Base-by-base conservation (phyloP, 805 yeast species). In the Isabelozyma heimii region DNA sequence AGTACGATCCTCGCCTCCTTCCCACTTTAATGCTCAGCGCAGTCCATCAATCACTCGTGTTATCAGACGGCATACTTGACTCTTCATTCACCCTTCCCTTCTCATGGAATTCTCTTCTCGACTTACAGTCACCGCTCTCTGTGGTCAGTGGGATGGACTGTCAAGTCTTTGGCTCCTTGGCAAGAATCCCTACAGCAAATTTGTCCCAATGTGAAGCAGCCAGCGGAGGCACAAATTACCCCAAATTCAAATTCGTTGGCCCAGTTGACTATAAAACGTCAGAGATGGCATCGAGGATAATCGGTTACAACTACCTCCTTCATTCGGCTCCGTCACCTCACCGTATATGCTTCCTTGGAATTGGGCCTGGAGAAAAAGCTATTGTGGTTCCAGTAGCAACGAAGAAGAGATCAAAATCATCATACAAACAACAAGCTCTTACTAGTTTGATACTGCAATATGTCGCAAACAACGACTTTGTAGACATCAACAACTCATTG, bases 281-380 rank as follows among this genome's bases (percentile, higher is more conserved):
- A 5, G 63, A 54, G 28, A 66, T 61, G 10, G 69, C 70, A 0
- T 56, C 77, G 33, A 47, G 57, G 4, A 50, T 65, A 2, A 49
- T 66, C 46, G 77, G 77, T 0, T 67, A 67, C 0, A 58, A 61
- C 15, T 73, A 69, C 51, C 49, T 76, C 14, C 52, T 61, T 17
- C 57, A 62, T 45, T 15, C 54, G 1, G 63, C 68, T 26, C 64
- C 72, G 0, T 52, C 38, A 2, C 67, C 80, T 1, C 50, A 62
- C 3, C 54, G 71, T 42, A 43, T 70, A 4, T 59, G 61, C 2
- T 57, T 72, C 40, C 44, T 70, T 8, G 74, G 75, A 7, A 30
- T 56, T 12, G 58, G 60, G 2, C 53, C 54, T 1, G 26, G 45
- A 9, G 51, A 56, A 14, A 49, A 59, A 6, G 52, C 65, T 1